Conservation (phyloP, 1,284 basidiomycete genomes). For the Singerocomus rubriflavus region DNA sequence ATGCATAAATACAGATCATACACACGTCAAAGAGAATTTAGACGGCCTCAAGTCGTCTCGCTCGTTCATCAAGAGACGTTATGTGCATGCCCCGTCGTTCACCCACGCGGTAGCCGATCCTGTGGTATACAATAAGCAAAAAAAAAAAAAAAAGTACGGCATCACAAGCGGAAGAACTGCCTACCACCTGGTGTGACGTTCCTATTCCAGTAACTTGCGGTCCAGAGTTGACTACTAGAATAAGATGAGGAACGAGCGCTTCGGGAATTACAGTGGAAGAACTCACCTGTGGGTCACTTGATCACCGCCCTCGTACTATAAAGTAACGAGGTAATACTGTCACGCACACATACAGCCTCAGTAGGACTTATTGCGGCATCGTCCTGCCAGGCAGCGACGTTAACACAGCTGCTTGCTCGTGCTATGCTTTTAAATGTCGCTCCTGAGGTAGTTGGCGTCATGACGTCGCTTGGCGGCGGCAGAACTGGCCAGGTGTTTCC, state of each 20-base stretch:
- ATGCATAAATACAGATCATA: background rate
- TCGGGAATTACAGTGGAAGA: background rate
- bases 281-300: background rate
- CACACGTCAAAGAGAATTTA: background rate
- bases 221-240: slow-evolving; percentile 1
- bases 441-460: background rate
- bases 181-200: background rate
- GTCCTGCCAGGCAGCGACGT: background rate
- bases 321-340: background rate
- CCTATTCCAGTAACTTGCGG: slow-evolving; percentile 2
- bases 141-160: no score
- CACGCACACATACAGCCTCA: background rate
- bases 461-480: background rate
- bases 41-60: background rate
- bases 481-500: background rate
- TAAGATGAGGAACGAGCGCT: background rate
- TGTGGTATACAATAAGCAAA: background rate
- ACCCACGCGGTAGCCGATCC: background rate
- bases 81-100: background rate
- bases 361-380: background rate
- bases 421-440: background rate
- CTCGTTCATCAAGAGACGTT: background rate
- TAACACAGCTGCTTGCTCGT: background rate
- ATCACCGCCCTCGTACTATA: background rate
- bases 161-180: background rate